Evolutionary conservation across 257 asterid species (phyloP).

Genomic region (Solanum pennellii): DNA sequence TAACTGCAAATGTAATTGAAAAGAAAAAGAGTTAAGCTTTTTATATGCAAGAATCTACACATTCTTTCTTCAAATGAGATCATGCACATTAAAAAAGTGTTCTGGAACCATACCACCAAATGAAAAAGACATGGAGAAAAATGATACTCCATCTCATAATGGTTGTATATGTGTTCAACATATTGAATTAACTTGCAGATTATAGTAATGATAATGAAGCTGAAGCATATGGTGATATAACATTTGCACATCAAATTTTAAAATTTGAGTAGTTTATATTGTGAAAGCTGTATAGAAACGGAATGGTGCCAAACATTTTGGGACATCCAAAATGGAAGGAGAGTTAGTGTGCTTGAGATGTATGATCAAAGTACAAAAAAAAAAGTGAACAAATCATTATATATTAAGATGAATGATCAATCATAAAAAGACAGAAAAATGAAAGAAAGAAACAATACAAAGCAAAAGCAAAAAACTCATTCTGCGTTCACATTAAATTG

Average conservation of each 20-base stretch:
- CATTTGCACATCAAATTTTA: neutral
- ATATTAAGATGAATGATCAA: neutral
- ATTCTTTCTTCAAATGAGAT: neutral
- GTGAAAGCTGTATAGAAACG: neutral
- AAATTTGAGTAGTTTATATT: neutral
- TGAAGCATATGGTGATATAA: neutral
- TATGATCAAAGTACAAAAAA: neutral
- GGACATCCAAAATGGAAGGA: neutral
- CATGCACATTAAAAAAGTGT: neutral
- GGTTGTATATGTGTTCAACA: neutral
- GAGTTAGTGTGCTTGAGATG: neutral
- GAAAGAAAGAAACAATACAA: neutral
- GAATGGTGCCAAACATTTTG: neutral
- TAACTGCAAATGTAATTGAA: constrained; percentile 42
- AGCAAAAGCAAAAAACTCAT: neutral
- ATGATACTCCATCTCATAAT: neutral
- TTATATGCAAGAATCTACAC: neutral
- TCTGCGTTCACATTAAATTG: neutral
- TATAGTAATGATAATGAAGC: neutral
- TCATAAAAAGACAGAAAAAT: neutral
- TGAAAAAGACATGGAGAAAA: neutral
- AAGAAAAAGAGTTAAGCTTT: neutral
- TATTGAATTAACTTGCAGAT: neutral
- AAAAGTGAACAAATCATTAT: neutral
- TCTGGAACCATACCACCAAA: neutral